Evolutionary conservation across 306 rosid genomes (phyloP).

Genomic region (Biancaea sappan): DNA sequence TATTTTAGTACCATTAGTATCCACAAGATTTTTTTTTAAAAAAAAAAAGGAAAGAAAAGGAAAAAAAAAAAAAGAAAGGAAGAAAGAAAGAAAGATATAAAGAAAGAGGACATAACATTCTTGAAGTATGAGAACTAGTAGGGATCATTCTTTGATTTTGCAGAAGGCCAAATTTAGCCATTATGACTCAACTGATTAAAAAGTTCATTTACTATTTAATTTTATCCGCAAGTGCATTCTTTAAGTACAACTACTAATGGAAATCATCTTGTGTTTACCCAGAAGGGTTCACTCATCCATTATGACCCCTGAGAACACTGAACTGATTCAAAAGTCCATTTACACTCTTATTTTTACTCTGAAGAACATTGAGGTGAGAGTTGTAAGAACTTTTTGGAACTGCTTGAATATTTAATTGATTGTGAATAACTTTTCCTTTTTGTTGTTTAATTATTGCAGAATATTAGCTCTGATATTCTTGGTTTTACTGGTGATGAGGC

Average conservation of each 20-base stretch:
- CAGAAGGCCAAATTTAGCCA: background rate
- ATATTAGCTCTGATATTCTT: conserved; percentile 79
- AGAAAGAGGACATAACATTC: background rate
- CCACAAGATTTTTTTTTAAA: background rate
- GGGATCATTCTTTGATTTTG: background rate
- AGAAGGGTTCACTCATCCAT: conserved; percentile 71
- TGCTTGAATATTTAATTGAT: background rate
- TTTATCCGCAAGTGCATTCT: conserved; percentile 17
- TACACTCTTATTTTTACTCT: conserved; percentile 75
- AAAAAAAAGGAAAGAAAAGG: too few relatives aligned
- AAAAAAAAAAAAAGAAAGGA: too few relatives aligned
- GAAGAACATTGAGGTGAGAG: conserved; percentile 81
- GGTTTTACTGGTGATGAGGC: conserved; percentile 93
- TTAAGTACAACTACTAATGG: conserved; percentile 1
- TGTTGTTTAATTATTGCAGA: conserved; percentile 47
- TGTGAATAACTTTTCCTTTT: background rate
- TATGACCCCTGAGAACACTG: conserved; percentile 88
- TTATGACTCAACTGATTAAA: conserved; percentile 7
- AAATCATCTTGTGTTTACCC: conserved; percentile 31
- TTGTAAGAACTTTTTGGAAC: background rate
- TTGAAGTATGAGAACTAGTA: background rate
- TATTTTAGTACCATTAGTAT: background rate
- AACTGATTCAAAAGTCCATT: conserved; percentile 79
- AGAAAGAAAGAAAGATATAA: too few relatives aligned
- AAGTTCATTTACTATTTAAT: background rate